Evolutionary conservation across 176 grass and related monocot species (phyloP).

Genomic region (Carex littledalei): DNA sequence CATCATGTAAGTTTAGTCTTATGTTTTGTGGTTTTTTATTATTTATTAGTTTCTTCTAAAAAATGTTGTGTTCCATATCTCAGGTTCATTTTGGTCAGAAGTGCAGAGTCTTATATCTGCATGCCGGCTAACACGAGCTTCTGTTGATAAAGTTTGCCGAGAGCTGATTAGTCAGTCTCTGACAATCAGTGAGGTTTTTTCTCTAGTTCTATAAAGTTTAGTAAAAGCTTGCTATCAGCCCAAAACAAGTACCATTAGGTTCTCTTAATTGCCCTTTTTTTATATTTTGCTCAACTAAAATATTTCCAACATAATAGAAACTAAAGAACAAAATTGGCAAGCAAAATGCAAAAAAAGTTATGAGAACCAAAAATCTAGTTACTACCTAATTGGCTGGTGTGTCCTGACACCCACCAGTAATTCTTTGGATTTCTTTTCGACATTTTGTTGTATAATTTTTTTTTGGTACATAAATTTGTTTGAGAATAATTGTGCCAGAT

Average conservation of each 20-base stretch:
- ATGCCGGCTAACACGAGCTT: slow-evolving; percentile 60
- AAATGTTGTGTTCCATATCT: slow-evolving; percentile 23
- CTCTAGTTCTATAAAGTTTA: background rate
- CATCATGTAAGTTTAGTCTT: slow-evolving; percentile 11
- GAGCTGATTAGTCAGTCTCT: slow-evolving; percentile 50
- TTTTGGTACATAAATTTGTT: background rate
- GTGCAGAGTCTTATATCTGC: slow-evolving; percentile 60
- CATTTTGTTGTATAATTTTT: background rate
- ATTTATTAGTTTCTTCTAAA: background rate
- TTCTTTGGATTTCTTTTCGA: background rate
- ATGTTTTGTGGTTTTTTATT: slow-evolving; percentile 9
- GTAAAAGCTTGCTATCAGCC: background rate
- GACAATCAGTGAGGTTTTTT: slow-evolving; percentile 54
- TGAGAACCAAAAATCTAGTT: background rate
- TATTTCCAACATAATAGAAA: background rate
- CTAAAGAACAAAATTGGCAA: background rate
- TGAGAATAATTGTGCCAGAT: background rate
- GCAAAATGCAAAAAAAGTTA: background rate
- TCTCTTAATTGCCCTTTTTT: background rate
- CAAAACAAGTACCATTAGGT: background rate
- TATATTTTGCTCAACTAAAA: background rate
- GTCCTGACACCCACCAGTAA: background rate
- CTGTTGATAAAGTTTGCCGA: slow-evolving; percentile 38
- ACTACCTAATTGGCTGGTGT: background rate
- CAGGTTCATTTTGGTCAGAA: slow-evolving; percentile 58